Percentiles rank a stretch among this genome's conserved stretches.
Evolutionary conservation across 306 rosid genomes (phyloP).

Genomic region (Cicer bijugum): DNA sequence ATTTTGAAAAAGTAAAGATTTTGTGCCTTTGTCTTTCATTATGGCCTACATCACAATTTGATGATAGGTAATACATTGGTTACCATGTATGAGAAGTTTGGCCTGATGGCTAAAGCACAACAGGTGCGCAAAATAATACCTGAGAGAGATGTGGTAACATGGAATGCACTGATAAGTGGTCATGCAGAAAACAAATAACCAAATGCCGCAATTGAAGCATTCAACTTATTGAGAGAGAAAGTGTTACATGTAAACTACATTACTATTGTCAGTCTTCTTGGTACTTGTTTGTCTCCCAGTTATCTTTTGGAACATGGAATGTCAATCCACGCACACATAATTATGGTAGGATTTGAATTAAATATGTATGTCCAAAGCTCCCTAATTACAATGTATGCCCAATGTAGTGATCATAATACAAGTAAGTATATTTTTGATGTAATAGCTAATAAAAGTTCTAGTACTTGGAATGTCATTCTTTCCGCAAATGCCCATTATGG

Average conservation of each 20-base stretch:
- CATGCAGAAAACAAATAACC: constrained; percentile 70
- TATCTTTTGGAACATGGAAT: constrained; percentile 63
- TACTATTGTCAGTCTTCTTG: constrained; percentile 67
- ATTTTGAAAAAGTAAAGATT: constrained; percentile 55
- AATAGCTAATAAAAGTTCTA: constrained; percentile 60
- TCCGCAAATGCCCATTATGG: constrained; percentile 80
- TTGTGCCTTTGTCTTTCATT: constrained; percentile 62
- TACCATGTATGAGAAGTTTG: constrained; percentile 80
- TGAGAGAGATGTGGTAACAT: constrained; percentile 73
- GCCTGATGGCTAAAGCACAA: constrained; percentile 60
- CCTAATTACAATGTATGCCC: constrained; percentile 84
- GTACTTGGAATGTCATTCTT: constrained; percentile 83
- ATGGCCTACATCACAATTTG: constrained; percentile 61
- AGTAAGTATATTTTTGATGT: constrained; percentile 64
- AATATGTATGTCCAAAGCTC: constrained; percentile 78
- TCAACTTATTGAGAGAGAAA: constrained; percentile 67
- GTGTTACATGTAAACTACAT: constrained; percentile 70
- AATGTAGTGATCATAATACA: constrained; percentile 72
- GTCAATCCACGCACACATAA: constrained; percentile 69
- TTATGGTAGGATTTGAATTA: constrained; percentile 68
- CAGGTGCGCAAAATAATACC: constrained; percentile 59
- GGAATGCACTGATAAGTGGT: constrained; percentile 87
- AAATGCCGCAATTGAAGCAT: constrained; percentile 64
- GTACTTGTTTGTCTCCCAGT: constrained; percentile 60
- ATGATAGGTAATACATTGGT: constrained; percentile 73